Percentiles rank a stretch among this genome's conserved stretches.
Evolutionary conservation across 2,329 filamentous ascomycete genomes (phyloP).

Genomic region (Sporothrix sp.): DNA sequence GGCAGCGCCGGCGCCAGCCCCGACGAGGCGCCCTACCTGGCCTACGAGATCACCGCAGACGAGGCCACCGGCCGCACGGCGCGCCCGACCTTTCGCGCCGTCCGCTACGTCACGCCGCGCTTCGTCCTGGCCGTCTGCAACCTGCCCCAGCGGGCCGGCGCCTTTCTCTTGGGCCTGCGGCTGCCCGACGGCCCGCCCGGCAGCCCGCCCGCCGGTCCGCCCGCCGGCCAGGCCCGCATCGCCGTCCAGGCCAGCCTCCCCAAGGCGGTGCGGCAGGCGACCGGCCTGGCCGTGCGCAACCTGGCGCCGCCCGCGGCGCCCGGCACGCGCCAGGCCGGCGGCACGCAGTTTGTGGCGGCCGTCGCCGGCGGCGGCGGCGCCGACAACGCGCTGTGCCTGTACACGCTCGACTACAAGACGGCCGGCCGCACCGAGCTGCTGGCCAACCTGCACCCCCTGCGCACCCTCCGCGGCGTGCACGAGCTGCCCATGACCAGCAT

Average conservation of each 20-base stretch:
- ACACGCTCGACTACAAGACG: slow-evolving; percentile 61
- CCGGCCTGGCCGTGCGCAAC: slow-evolving; percentile 66
- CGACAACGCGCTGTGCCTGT: slow-evolving; percentile 68
- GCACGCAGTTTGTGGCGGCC: slow-evolving; percentile 70
- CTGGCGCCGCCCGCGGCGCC: slow-evolving; percentile 48
- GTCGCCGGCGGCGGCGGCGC: slow-evolving; percentile 63
- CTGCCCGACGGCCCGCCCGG: slow-evolving; percentile 22
- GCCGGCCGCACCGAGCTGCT: slow-evolving; percentile 43
- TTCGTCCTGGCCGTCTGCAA: slow-evolving; percentile 51
- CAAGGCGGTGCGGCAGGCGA: slow-evolving; percentile 57
- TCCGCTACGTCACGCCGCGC: slow-evolving; percentile 49
- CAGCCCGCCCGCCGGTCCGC: slow-evolving; percentile 25
- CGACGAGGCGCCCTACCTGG: slow-evolving; percentile 36
- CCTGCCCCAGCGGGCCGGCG: slow-evolving; percentile 48
- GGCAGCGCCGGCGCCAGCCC: neutral
- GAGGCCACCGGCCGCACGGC: slow-evolving; percentile 28
- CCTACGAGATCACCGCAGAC: slow-evolving; percentile 47
- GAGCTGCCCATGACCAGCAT: slow-evolving; percentile 49
- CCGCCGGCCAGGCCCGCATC: slow-evolving; percentile 37
- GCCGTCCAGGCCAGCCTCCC: slow-evolving; percentile 50
- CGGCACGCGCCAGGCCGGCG: slow-evolving; percentile 36
- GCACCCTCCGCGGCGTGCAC: slow-evolving; percentile 43
- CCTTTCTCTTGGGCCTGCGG: slow-evolving; percentile 47
- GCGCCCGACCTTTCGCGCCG: slow-evolving; percentile 44
- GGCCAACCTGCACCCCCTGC: slow-evolving; percentile 42